A percentile compares a stretch with the other conserved stretches of the same genome.
Evolutionary conservation across 1,139 yeast genomes (phyloP).

Genomic region (Diutina mesorugosa): DNA sequence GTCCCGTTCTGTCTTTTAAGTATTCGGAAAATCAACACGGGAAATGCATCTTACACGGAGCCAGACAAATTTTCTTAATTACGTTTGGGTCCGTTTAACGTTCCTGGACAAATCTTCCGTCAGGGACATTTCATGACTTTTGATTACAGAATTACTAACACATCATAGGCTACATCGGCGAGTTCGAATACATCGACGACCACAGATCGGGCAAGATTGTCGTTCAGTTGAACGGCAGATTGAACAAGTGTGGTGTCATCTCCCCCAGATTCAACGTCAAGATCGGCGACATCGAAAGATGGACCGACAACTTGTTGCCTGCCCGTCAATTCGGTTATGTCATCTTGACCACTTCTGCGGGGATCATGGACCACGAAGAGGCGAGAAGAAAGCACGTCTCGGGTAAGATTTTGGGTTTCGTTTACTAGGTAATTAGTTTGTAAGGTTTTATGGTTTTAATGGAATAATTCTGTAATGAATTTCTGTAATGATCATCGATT

Average conservation of each 20-base stretch:
- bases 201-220: slow-evolving; percentile 99
- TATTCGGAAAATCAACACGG: slow-evolving; percentile 73
- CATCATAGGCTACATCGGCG: slow-evolving; percentile 35
- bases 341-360: slow-evolving; percentile 94
- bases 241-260: slow-evolving; percentile 97
- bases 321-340: slow-evolving; percentile 98
- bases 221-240: slow-evolving; percentile 93
- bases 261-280: slow-evolving; percentile 97
- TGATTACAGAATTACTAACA: slow-evolving; percentile 12
- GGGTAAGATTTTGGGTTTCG: slow-evolving; percentile 95
- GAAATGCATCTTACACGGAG: slow-evolving; percentile 75
- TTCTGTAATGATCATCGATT: background rate
- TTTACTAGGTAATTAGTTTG: slow-evolving; percentile 38
- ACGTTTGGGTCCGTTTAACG: slow-evolving; percentile 48
- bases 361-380: slow-evolving; percentile 99
- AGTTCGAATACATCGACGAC: slow-evolving; percentile 96
- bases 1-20: slow-evolving; percentile 97
- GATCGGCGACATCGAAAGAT: slow-evolving; percentile 87
- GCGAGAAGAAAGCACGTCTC: slow-evolving; percentile 99
- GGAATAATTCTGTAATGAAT: background rate
- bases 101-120: slow-evolving; percentile 43
- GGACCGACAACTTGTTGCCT: slow-evolving; percentile 96
- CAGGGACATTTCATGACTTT: slow-evolving; percentile 2
- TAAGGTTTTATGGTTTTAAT: background rate
- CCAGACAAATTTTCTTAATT: slow-evolving; percentile 12